Evolutionary conservation across 108 stramenopile species (phyloP), one percentile per base, ranked within the genome.

Genomic region (Pseudonitzschia delicatissima): DNA sequence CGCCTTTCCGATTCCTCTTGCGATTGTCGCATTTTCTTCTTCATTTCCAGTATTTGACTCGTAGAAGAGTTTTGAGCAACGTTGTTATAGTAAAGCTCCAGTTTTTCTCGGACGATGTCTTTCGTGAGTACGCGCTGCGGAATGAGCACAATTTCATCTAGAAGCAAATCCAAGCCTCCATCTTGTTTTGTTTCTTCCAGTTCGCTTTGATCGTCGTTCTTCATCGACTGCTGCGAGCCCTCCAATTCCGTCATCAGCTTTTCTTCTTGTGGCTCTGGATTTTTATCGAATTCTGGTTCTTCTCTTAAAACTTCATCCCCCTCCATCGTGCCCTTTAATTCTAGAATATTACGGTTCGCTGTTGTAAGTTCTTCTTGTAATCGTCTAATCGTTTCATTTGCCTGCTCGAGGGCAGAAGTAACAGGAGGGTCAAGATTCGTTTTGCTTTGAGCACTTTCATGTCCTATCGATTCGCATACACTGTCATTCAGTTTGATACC

Each of bases 1-100:
- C 28, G 9, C 32, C 55, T 29, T 33, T 57, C 31, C 23, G 29
- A 57, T 33, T 57, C 55, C 55, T 57, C 55, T 2, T 33, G 55
- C 23, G 28, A 29, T 57, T 15, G 8, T 8, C n/a, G 55, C 55
- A 57, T 57, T 15, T 31, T 32, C 17, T 29, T 26, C 32, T 57
- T 26, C 28, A 27, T 15, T 57, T 57, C 29, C 29, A 32, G 9
- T 57, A 32, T 9, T 57, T 27, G 25, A 7, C 9, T 3, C 11
- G 17, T 15, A 33, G 55, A 33, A n/a, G 29, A 8, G 23, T 31
- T 17, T 17, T 57, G 11, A 5, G 25, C 0, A 15, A 31, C 28
- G 17, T 8, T 33, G 9, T 12, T 27, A 33, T 9, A 27, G 9
- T 27, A 57, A 12, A 15, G 17, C 23, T 33, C 28, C 31, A 32